phyloP scores from a whole-genome alignment of 148 eudicot species.

The Rheum nobile region DNA sequence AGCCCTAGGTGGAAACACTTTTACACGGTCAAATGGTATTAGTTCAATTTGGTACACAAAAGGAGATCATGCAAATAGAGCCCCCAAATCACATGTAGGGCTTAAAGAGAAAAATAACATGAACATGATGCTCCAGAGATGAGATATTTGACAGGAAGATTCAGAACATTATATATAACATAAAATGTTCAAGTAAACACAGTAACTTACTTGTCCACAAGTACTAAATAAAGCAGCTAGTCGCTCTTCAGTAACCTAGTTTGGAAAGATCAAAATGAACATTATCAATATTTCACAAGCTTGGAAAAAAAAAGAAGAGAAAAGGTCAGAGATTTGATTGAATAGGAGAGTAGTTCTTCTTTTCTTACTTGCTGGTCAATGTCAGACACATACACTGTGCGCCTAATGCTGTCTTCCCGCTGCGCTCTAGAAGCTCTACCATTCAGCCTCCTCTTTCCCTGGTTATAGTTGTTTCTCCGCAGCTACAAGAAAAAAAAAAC shows the following conservation, averaged over 20 bases:
- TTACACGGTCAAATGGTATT: not conserved
- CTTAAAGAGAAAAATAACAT: not conserved
- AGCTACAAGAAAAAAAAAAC: too few relatives aligned
- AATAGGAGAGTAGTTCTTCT: not conserved
- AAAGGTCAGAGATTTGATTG: not conserved
- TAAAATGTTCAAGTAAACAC: not conserved
- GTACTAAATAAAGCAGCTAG: conserved; percentile 74
- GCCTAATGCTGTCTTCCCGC: conserved; percentile 78
- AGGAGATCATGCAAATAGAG: not conserved
- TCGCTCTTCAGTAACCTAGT: conserved; percentile 78
- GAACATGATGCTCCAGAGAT: not conserved
- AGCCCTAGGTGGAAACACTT: not conserved
- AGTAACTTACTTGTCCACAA: conserved; percentile 64
- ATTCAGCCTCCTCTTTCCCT: conserved; percentile 58
- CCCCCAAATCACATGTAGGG: not conserved
- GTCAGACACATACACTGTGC: conserved; percentile 91
- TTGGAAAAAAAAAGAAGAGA: not conserved
- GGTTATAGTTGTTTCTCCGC: conserved; percentile 45
- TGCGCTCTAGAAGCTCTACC: conserved; percentile 66
- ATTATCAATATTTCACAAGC: conserved; percentile 9
- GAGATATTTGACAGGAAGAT: not conserved
- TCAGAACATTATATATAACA: not conserved
- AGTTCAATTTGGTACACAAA: not conserved
- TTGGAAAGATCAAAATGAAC: conserved; percentile 11
- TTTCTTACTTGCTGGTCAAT: conserved; percentile 60